Evolutionary conservation across 1,139 yeast species (phyloP), one percentile per base, ranked within the genome.

Genomic region (Suhomyces chickasaworum): DNA sequence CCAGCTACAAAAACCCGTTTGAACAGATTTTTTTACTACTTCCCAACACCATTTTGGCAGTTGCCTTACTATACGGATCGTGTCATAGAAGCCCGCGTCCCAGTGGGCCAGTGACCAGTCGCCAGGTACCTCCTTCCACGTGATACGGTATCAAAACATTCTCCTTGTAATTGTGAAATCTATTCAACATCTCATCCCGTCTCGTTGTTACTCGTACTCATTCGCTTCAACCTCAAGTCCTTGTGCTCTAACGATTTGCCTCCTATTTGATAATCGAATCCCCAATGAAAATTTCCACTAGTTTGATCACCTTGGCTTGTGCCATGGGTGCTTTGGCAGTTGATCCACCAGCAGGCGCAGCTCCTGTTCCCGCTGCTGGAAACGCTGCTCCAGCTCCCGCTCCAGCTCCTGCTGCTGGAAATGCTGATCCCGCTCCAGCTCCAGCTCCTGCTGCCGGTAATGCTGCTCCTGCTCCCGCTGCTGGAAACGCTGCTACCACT

Each of bases 351-450:
- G 32, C 32, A 9, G 32, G 17, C 15, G 17, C 32, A 9, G 42
- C 50, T n/a, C 13, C 43, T 15, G 42, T 44, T 15, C 40, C 44
- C 27, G 27, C 27, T 23, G 27, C 27, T 23, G 27, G 27, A 8
- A 23, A 23, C 27, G 27, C 27, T 8, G 23, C 23, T 30, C 16
- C 54, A 10, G 40, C 50, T 9, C 15, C 45, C 7, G 41, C 46
- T 13, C 39, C 45, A 22, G 52, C 47, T 6, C 42, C 41, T 3
- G 43, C 38, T 6, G 15, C 39, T 23, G 53, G 49, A 9, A 55
- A 46, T 20, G 55, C 43, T 25, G 44, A 23, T 12, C 12, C 27
- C 3, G 41, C 50, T 9, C 15, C 45, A 7, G 41, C 46, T 13
- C 39, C 45, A 22, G 52, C 47, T 7, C 42, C 42, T 4, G 43